These are phyloP conservation scores for Xylariaceae sp. DNA, from an alignment of 2,329 filamentous ascomycete species.

Conservation along the genomic window DNA sequence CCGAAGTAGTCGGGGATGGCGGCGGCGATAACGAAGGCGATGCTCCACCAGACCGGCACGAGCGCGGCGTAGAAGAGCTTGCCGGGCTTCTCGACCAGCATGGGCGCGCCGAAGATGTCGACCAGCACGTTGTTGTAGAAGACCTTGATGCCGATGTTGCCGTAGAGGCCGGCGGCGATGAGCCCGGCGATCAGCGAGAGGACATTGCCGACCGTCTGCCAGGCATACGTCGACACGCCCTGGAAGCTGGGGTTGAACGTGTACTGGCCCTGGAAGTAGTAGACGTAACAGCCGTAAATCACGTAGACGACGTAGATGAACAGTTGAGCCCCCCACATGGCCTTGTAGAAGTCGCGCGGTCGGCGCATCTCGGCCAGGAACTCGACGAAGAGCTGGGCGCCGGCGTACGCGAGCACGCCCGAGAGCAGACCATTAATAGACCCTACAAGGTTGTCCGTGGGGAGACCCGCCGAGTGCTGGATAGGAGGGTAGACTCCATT, in stretches of 20 bases:
- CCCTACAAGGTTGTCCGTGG: slow-evolving; percentile 17
- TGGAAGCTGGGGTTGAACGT: slow-evolving; percentile 37
- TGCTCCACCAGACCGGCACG: slow-evolving; percentile 49
- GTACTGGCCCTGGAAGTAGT: slow-evolving; percentile 42
- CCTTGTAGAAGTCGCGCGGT: slow-evolving; percentile 36
- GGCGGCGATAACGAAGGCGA: slow-evolving; percentile 48
- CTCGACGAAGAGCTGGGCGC: slow-evolving; percentile 49
- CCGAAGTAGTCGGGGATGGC: slow-evolving; percentile 45
- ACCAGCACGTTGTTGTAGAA: slow-evolving; percentile 46
- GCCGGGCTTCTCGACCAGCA: slow-evolving; percentile 38
- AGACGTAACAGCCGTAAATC: slow-evolving; percentile 34
- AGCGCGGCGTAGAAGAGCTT: slow-evolving; percentile 42
- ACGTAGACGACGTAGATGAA: slow-evolving; percentile 36
- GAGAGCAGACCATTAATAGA: slow-evolving; percentile 27
- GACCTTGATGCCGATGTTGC: slow-evolving; percentile 48
- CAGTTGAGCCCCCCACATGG: slow-evolving; percentile 31
- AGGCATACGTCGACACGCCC: slow-evolving; percentile 32
- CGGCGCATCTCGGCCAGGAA: slow-evolving; percentile 44
- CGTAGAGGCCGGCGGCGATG: slow-evolving; percentile 42
- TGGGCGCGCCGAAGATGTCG: slow-evolving; percentile 41
- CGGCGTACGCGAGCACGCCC: slow-evolving; percentile 51
- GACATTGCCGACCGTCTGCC: slow-evolving; percentile 38
- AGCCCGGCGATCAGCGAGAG: slow-evolving; percentile 34
- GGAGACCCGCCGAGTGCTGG: slow-evolving; percentile 5
- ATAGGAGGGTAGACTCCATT: slow-evolving; percentile 8